Evolutionary conservation across 2,329 filamentous ascomycete species (phyloP), one percentile per base, ranked within the genome.

Genomic region (Claviceps humidiphila): DNA sequence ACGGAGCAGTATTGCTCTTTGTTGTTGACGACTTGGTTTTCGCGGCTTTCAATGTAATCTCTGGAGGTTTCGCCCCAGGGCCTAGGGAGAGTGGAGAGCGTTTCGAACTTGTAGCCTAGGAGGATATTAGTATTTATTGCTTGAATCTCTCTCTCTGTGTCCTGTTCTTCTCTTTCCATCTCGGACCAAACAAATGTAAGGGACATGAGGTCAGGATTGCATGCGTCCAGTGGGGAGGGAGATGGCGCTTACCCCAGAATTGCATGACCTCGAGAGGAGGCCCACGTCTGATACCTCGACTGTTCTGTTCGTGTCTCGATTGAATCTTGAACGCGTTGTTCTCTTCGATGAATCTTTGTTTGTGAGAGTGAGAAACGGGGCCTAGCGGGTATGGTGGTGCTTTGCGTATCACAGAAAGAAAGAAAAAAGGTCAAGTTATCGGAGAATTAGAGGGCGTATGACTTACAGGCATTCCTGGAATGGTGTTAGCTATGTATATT

Each of bases 1-100:
- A 98, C 80, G 2, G 90, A 96, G 71, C 93, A 98, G 72, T 97
- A 97, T 64, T 98, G 93, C 1, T 87, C 85, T 62, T 89, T 82
- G 66, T 97, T 98, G 66, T 84, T 90, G 49, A 96, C 90, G 8
- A 83, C 62, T 51, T 85, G 74, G 2, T 80, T 66, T 44, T 86
- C 81, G 30, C 93, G 81, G 52, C 70, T 72, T 64, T 95, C 90
- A 56, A 98, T 96, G 54, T 83, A 81, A 1, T 87, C 83, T 52
- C 87, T 80, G 0, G 82, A 72, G 0, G 81, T 84, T 53, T 85
- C 78, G 51, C 77, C 82, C 82, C 90, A 96, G 0, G 84, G 78
- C 2, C 75, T 71, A 2, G 87, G 83, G 4, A 97, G 71, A 2
- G 93, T 83, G 6, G 84, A 82, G 1, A 98, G 69, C 0, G 88